phyloP scores from a whole-genome alignment of 2,329 filamentous ascomycete species.

The Cephalotrichum gorgonifer region DNA sequence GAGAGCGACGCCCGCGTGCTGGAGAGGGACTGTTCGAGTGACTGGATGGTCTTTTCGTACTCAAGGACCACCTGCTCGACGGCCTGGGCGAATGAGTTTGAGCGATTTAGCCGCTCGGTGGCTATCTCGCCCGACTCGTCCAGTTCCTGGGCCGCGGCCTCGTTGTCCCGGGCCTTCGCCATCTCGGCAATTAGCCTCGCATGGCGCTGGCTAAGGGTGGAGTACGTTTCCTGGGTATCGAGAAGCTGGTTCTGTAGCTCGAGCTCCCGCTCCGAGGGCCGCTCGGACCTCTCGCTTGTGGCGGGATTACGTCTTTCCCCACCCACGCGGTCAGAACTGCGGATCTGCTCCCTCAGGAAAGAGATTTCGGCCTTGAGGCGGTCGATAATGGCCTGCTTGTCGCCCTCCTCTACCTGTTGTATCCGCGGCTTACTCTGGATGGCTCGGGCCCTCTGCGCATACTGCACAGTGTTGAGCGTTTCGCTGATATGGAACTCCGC shows the following conservation, averaged over 20 bases:
- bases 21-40: conserved; percentile 80
- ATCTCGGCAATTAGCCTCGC: conserved; percentile 93
- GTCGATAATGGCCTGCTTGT: conserved; percentile 91
- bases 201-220: conserved; percentile 79
- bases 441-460: conserved; percentile 87
- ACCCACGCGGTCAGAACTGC: conserved; percentile 61
- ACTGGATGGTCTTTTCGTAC: conserved; percentile 97
- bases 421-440: conserved; percentile 98
- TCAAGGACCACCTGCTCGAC: conserved; percentile 94
- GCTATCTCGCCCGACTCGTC: conserved; percentile 62
- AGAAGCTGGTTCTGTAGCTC: conserved; percentile 91
- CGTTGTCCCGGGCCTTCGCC: conserved; percentile 65
- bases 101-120: conserved; percentile 81
- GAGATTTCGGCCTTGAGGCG: conserved; percentile 86
- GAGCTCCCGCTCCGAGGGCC: conserved; percentile 72
- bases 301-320: conserved; percentile 41
- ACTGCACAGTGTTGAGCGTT: conserved; percentile 94
- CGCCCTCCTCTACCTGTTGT: conserved; percentile 77
- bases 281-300: conserved; percentile 63
- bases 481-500: conserved; percentile 96
- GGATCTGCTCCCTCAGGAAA: conserved; percentile 88
- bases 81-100: conserved; percentile 89
- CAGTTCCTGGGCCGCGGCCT: conserved; percentile 31
- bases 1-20: conserved; percentile 78
- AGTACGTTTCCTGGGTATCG: conserved; percentile 92